Conservation (phyloP, 2,329 filamentous ascomycete species). For the Xenosphaeropsis pyriputrescens region DNA sequence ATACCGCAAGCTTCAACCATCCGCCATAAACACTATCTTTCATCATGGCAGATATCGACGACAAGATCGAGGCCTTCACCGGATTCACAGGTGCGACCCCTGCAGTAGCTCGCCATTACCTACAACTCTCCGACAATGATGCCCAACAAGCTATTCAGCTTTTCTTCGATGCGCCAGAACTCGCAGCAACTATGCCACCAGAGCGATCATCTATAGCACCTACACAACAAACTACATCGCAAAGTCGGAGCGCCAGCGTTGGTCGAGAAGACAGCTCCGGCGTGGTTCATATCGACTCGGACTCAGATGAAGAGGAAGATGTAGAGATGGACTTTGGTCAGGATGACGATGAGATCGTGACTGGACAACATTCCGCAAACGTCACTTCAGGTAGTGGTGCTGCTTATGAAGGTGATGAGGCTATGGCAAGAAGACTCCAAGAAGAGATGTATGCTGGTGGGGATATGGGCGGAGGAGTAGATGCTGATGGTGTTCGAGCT, state of each 20-base stretch:
- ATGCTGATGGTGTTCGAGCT: conserved; percentile 58
- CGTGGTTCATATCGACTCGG: conserved; percentile 65
- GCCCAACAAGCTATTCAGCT: conserved; percentile 77
- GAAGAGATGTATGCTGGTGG: conserved; percentile 69
- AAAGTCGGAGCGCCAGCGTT: conserved; percentile 10
- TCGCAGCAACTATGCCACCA: conserved; percentile 21
- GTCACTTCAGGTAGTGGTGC: conserved; percentile 28
- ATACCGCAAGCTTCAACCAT: too few species aligned
- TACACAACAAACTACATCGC: conserved; percentile 14
- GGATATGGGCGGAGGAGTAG: conserved; percentile 24
- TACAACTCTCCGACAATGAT: conserved; percentile 73
- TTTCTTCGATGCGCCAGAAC: conserved; percentile 79
- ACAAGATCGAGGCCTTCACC: conserved; percentile 60
- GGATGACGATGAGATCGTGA: conserved; percentile 19
- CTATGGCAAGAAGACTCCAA: conserved; percentile 81
- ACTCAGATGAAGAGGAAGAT: conserved; percentile 52
- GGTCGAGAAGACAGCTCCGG: conserved; percentile 37
- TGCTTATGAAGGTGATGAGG: conserved; percentile 76
- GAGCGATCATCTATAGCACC: conserved; percentile 10
- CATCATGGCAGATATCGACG: conserved; percentile 23
- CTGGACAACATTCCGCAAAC: conserved; percentile 17
- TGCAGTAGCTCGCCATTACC: conserved; percentile 65
- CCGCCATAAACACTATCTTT: too few species aligned
- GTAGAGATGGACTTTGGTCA: conserved; percentile 25
- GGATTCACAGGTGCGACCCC: conserved; percentile 65